These are phyloP conservation scores for Lentinula detonsa DNA, from an alignment of 768 basidiomycete species.

Conservation along the genomic window DNA sequence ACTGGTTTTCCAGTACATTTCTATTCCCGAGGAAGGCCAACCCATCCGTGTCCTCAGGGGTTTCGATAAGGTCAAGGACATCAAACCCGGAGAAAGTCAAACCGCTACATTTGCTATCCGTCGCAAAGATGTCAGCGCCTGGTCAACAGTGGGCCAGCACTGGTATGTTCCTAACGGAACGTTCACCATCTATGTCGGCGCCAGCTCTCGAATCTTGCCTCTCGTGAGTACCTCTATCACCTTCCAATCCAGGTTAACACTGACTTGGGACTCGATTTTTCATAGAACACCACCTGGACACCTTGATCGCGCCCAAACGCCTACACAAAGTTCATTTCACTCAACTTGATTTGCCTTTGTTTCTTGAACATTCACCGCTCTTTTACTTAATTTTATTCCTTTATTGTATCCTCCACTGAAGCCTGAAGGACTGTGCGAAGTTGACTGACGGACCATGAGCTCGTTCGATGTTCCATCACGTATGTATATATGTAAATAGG, in stretches of 20 bases:
- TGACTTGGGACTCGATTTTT: background rate
- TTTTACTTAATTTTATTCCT: background rate
- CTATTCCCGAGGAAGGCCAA: conserved; percentile 11
- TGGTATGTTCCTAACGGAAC: conserved; percentile 25
- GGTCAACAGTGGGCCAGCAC: conserved; percentile 24
- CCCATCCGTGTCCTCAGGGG: conserved; percentile 19
- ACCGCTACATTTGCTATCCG: conserved; percentile 9
- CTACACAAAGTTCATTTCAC: background rate
- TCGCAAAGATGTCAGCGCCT: conserved; percentile 17
- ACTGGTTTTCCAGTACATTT: conserved; percentile 6
- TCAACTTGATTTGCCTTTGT: background rate
- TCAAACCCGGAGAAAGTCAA: background rate
- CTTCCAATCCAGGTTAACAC: background rate
- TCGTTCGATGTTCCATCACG: no score
- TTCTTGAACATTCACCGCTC: background rate
- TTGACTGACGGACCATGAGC: background rate
- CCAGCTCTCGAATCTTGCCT: conserved; percentile 15
- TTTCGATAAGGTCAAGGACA: conserved; percentile 14
- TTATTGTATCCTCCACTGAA: background rate
- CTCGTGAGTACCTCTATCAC: background rate
- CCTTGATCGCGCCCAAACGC: background rate
- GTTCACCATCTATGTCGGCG: conserved; percentile 25
- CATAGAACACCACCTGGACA: background rate
- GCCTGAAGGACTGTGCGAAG: background rate
- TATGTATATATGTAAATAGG: background rate